Evolutionary conservation across 352 stramenopile species (phyloP), one percentile per base, ranked within the genome.

Genomic region (Phytophthora cactorum): DNA sequence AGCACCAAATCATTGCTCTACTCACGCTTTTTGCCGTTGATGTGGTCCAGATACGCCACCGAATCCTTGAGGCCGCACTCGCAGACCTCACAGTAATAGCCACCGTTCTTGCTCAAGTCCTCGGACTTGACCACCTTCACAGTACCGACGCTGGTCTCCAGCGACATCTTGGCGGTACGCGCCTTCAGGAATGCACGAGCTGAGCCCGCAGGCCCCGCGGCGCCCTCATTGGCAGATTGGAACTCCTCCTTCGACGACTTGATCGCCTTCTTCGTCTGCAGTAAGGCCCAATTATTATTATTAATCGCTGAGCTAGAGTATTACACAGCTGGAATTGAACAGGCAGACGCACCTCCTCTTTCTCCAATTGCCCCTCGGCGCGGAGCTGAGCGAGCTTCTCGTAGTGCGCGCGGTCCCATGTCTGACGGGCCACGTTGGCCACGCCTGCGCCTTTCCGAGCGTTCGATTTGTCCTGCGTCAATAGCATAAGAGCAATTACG

Each of bases 11-110:
- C 14, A 14, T 5, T 43, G 4, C 5, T 15, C 22, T 17, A 89
- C 86, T 58, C 61, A 97, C 91, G 93, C 68, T 95, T 95, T 85
- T 97, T 98, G 66, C 94, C 94, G 72, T 98, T 98, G 76, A 98
- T 97, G 66, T 98, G 94, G 75, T 98, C 94, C 49, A 98, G 74
- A 60, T 98, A 98, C 59, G 90, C 91, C 47, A 97, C 86, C 50
- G 89, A 97, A 68, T 98, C 94, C 75, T 98, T 98, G 38, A 98
- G 77, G 3, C 86, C 81, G 65, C 81, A 91, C 59, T 98, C 94
- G 59, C 94, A 98, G 25, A 97, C 91, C 62, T 98, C 94, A 59
- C 94, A 98, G 63, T 86, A 98, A 74, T 96, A 98, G 2, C 92
- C 94, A 25, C 89, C 90, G 57, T 52, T 81, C 60, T 92, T 90